Conservation (phyloP, 148 eudicot species). For the Camellia lanceoleosa region DNA sequence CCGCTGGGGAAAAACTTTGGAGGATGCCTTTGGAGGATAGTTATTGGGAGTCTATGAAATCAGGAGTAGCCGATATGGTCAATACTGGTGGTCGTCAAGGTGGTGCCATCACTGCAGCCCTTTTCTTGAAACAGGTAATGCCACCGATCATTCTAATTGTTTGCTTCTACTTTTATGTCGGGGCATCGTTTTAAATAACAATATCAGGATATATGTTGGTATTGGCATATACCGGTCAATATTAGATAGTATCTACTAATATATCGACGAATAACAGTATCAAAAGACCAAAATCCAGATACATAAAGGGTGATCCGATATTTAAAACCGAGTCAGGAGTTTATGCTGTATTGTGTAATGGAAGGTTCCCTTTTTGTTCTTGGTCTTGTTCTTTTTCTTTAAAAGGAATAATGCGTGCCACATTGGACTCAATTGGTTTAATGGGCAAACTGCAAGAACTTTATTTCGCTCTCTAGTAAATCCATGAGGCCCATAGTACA, state of each 20-base stretch:
- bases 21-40: conserved; percentile 95
- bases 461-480: neutral
- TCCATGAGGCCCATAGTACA: neutral
- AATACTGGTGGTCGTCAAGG: conserved; percentile 96
- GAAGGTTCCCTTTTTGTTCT: neutral
- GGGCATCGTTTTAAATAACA: too few species aligned
- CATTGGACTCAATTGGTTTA: neutral
- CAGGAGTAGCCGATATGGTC: conserved; percentile 95
- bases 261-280: too few species aligned
- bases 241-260: too few species aligned
- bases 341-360: neutral
- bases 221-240: too few species aligned
- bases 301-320: too few species aligned
- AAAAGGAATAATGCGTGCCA: too few species aligned
- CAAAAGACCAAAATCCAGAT: too few species aligned
- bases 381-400: neutral
- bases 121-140: conserved; percentile 92
- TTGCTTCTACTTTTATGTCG: neutral
- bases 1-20: conserved; percentile 87
- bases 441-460: neutral
- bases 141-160: neutral
- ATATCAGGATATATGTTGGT: too few species aligned
- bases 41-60: conserved; percentile 97
- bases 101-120: conserved; percentile 92
- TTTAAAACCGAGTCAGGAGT: neutral